Conservation (phyloP, 1,139 yeast genomes). For the Blastobotrys elegans region DNA sequence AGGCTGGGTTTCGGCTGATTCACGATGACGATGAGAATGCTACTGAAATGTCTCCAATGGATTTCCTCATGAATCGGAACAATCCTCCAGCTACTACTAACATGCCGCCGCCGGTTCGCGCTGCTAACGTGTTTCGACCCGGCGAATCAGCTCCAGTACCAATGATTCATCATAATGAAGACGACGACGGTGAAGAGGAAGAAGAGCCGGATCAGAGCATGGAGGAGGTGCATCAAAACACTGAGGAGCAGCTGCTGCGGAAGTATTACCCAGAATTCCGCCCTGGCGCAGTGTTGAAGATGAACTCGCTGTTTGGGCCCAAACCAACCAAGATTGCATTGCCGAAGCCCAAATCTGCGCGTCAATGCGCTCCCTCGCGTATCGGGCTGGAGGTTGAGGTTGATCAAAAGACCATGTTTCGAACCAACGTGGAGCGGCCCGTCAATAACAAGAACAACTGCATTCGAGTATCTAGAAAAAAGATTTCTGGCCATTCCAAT, state of each 20-base stretch:
- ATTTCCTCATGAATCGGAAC: not conserved
- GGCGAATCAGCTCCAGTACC: not conserved
- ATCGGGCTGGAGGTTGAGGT: constrained; percentile 38
- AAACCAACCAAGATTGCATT: constrained; percentile 51
- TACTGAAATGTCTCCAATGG: not conserved
- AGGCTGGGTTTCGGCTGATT: constrained; percentile 20
- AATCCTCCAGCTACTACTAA: constrained; percentile 6
- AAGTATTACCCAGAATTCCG: constrained; percentile 60
- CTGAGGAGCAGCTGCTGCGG: constrained; percentile 27
- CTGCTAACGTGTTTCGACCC: not conserved
- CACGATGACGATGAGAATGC: constrained; percentile 16
- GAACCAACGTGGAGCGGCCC: constrained; percentile 17
- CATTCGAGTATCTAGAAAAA: constrained; percentile 13
- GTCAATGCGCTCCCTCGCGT: constrained; percentile 58
- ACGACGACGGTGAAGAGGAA: not conserved
- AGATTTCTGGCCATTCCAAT: not conserved
- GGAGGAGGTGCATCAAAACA: not conserved
- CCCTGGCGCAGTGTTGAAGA: constrained; percentile 51
- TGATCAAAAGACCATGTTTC: constrained; percentile 35
- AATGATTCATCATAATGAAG: not conserved
- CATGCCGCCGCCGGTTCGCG: not conserved
- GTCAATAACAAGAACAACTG: constrained; percentile 8
- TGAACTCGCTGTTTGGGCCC: constrained; percentile 65
- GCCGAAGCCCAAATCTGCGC: constrained; percentile 48
- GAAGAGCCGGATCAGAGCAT: not conserved